phyloP scores from a whole-genome alignment of 108 stramenopile species.

The Aurantiochytrium sp. region DNA sequence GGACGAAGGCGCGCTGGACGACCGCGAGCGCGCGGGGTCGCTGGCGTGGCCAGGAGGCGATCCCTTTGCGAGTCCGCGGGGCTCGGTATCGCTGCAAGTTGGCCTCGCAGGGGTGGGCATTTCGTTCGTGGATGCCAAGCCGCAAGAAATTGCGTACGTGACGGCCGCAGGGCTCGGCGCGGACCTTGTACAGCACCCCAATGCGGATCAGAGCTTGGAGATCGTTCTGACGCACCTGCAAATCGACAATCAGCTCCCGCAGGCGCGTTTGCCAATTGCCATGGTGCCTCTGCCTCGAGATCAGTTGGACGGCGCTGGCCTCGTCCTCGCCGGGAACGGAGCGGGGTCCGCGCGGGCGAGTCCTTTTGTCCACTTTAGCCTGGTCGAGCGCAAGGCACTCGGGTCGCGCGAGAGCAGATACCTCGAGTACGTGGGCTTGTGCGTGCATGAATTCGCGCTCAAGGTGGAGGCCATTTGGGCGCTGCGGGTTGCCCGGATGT shows the following conservation, averaged over 20 bases:
- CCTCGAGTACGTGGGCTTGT: neutral
- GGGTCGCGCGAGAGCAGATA: neutral
- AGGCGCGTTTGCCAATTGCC: neutral
- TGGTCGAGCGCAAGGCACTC: neutral
- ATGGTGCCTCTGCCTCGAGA: neutral
- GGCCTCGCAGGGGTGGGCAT: neutral
- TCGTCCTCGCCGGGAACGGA: too few species aligned
- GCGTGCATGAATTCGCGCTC: neutral
- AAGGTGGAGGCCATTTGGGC: neutral
- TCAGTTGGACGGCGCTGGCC: too few species aligned
- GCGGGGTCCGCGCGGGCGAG: too few species aligned
- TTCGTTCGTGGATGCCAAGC: neutral
- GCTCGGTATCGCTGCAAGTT: neutral
- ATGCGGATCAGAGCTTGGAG: neutral
- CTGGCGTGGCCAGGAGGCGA: neutral
- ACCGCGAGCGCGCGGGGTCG: neutral
- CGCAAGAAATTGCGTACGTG: neutral
- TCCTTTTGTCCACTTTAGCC: neutral
- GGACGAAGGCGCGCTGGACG: neutral
- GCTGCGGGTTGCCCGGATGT: neutral
- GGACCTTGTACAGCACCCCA: neutral
- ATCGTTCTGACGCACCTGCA: neutral
- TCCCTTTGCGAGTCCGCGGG: neutral
- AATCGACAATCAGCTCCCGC: neutral
- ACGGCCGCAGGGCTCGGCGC: neutral